Conservation (phyloP, 306 rosid genomes). For the Geum urbanum region DNA sequence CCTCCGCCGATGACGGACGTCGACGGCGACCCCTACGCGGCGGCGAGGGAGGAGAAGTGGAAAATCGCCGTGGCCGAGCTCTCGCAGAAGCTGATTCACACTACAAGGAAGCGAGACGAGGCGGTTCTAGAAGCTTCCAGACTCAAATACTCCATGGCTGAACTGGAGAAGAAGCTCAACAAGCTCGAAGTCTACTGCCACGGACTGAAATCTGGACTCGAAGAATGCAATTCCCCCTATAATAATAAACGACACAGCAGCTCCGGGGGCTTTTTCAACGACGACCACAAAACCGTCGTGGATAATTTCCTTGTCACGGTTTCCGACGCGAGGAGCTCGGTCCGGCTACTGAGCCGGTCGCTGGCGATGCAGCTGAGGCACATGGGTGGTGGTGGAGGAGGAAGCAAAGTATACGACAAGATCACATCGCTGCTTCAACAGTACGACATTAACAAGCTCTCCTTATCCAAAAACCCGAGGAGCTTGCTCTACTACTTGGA, state of each 20-base stretch:
- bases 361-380: slow-evolving; percentile 73
- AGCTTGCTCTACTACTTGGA: slow-evolving; percentile 56
- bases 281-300: slow-evolving; percentile 27
- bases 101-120: slow-evolving; percentile 71
- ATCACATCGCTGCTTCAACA: slow-evolving; percentile 64
- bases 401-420: slow-evolving; percentile 60
- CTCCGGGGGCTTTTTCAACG: slow-evolving; percentile 2
- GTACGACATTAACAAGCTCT: slow-evolving; percentile 53
- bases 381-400: slow-evolving; percentile 32
- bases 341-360: slow-evolving; percentile 61
- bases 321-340: slow-evolving; percentile 63
- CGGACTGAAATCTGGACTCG: slow-evolving; percentile 64
- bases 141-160: slow-evolving; percentile 71
- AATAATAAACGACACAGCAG: slow-evolving; percentile 3
- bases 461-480: slow-evolving; percentile 58
- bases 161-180: slow-evolving; percentile 85
- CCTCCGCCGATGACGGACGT: not conserved
- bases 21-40: slow-evolving; percentile 1
- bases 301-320: slow-evolving; percentile 59
- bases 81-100: slow-evolving; percentile 73
- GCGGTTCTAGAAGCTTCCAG: slow-evolving; percentile 74
- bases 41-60: slow-evolving; percentile 79
- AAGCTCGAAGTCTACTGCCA: slow-evolving; percentile 81
- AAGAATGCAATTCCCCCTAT: slow-evolving; percentile 50
- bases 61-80: slow-evolving; percentile 73